Conservation (phyloP, 306 rosid genomes). For the Fragaria nilgerrensis region DNA sequence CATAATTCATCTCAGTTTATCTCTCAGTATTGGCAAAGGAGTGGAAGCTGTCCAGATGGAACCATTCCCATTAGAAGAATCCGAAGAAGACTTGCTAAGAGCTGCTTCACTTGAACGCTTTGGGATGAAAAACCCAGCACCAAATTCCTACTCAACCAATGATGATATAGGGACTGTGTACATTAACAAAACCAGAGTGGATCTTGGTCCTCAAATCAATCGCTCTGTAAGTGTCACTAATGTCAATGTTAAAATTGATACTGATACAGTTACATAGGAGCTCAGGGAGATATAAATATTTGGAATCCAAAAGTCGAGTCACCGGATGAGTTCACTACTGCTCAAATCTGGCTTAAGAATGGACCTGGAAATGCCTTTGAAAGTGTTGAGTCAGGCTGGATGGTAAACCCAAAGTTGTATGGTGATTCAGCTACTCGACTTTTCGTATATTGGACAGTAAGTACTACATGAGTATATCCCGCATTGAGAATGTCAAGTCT, state of each 20-base stretch:
- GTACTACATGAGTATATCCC: conserved; percentile 14
- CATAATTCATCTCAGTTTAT: neutral
- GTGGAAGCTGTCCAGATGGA: conserved; percentile 70
- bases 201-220: conserved; percentile 1
- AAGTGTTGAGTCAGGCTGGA: conserved; percentile 69
- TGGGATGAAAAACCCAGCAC: conserved; percentile 35
- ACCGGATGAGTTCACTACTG: conserved; percentile 53
- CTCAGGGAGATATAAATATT: conserved; percentile 49
- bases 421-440: conserved; percentile 46
- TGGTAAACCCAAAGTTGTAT: conserved; percentile 60
- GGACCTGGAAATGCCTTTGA: conserved; percentile 41
- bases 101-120: conserved; percentile 36
- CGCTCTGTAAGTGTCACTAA: conserved; percentile 40
- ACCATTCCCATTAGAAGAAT: conserved; percentile 62
- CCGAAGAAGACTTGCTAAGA: conserved; percentile 38
- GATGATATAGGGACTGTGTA: neutral
- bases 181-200: conserved; percentile 2
- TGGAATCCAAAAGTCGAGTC: conserved; percentile 57
- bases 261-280: conserved; percentile 49
- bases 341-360: conserved; percentile 53
- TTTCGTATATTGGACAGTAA: conserved; percentile 58
- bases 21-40: conserved; percentile 56
- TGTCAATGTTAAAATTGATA: neutral
- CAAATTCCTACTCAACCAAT: neutral
- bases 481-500: neutral